Evolutionary conservation across 2,329 filamentous ascomycete species (phyloP).

Genomic region (Fusarium sp.): DNA sequence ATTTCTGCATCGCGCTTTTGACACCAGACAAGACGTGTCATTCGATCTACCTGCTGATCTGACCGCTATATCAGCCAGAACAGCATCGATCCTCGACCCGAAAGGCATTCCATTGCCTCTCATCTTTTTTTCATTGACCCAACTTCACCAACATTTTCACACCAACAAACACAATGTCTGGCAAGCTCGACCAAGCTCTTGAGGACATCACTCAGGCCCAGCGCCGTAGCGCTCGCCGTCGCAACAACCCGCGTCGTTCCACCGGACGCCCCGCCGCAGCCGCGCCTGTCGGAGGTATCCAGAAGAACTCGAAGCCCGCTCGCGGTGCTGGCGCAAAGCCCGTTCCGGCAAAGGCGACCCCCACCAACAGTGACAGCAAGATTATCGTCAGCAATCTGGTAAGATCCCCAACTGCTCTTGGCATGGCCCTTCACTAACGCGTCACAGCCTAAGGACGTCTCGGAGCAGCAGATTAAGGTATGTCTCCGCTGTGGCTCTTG

Average conservation of each 20-base stretch:
- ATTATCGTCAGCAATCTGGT: conserved; percentile 99
- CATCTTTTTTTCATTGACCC: conserved; percentile 20
- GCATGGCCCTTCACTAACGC: conserved; percentile 59
- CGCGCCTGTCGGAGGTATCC: conserved; percentile 85
- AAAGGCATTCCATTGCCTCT: conserved; percentile 11
- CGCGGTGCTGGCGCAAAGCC: conserved; percentile 71
- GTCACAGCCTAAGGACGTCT: conserved; percentile 90
- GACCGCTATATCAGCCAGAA: conserved; percentile 38
- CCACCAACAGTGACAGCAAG: conserved; percentile 82
- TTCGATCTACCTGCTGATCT: conserved; percentile 42
- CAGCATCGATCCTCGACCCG: conserved; percentile 27
- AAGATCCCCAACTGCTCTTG: conserved; percentile 55
- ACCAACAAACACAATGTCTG: conserved; percentile 75
- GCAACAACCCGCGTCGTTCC: conserved; percentile 62
- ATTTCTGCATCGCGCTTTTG: conserved; percentile 23
- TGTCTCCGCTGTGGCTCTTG: conserved; percentile 88
- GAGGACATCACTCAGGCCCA: conserved; percentile 94
- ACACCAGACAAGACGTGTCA: conserved; percentile 22
- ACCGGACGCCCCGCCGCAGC: conserved; percentile 65
- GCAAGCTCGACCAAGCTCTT: conserved; percentile 96
- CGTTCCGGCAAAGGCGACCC: conserved; percentile 72
- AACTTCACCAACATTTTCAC: conserved; percentile 21
- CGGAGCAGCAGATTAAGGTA: conserved; percentile 99
- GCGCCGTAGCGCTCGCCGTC: conserved; percentile 68
- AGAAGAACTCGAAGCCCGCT: conserved; percentile 77